A percentile compares a stretch with the other conserved stretches of the same genome.
phyloP scores from a whole-genome alignment of 306 rosid species.

The Vigna reflexopilosa region DNA sequence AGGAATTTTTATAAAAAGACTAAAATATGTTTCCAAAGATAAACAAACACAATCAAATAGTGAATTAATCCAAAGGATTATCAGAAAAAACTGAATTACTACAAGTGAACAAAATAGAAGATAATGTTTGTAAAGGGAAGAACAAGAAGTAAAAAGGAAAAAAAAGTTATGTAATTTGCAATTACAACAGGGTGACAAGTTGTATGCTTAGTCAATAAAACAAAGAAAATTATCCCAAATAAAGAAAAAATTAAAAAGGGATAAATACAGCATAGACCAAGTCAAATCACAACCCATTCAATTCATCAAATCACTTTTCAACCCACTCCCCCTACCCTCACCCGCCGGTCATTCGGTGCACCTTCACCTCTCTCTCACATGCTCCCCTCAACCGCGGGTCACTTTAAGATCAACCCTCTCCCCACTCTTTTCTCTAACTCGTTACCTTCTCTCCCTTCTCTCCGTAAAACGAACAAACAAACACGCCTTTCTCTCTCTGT shows the following conservation, averaged over 20 bases:
- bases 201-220: neutral
- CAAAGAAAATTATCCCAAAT: neutral
- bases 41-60: no score
- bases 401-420: conserved; percentile 18
- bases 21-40: no score
- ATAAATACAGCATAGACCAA: conserved; percentile 35
- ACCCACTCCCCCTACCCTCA: conserved; percentile 36
- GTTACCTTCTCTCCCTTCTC: conserved; percentile 13
- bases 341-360: conserved; percentile 39
- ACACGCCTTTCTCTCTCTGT: neutral
- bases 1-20: no score
- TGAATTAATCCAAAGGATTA: no score
- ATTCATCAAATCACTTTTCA: conserved; percentile 21
- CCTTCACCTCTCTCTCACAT: neutral
- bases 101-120: no score
- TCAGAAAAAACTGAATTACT: no score
- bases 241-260: neutral
- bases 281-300: conserved; percentile 38
- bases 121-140: no score
- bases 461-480: neutral
- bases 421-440: neutral
- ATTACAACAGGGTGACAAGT: neutral
- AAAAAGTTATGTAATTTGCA: neutral
- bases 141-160: no score
- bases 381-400: conserved; percentile 41